Base-by-base conservation (phyloP, 164 flowering plant species). In the Berberis thunbergii region DNA sequence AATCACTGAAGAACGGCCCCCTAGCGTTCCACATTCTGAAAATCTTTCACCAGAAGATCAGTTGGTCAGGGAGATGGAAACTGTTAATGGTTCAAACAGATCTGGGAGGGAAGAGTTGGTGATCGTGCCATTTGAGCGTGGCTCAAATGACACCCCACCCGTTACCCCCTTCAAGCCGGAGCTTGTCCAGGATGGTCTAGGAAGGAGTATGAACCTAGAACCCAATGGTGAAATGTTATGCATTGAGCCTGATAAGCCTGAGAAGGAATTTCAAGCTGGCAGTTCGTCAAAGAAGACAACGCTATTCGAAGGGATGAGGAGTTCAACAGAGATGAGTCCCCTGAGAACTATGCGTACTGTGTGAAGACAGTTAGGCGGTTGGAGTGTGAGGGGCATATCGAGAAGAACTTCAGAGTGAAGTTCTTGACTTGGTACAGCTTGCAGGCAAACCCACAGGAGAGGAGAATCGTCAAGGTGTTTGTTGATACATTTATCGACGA, bases 381-480 rank as follows among this genome's bases (percentile, higher is more conserved):
- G 68, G 99, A 95, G 55, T 86, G 91, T 49, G 84, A 89, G 40
- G 97, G 99, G 7, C 86, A 87, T 46, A 71, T 95, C 0, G 90
- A 82, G 65, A 82, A 77, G 71, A 76, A 75, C 68, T 95, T 95
- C 66, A 73, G 99, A 69, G 86, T 80, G 76, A 91, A 89, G 65
- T 91, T 95, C 65, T 72, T 95, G 59, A 87, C 99, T 6, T 95
- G 99, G 99, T 91, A 85, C 75, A 88, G 96, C 74, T 73, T 95
- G 68, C 75, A 83, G 64, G 96, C 97, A 12, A 87, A 85, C 2
- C 73, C 78, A 0, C 83, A 85, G 60, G 96, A 95, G 71, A 74
- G 81, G 39, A 81, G 81, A 68, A 73, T 95, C 40, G 96, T 95
- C 58, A 89, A 79, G 61, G 90, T 84, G 10, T 95, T 81, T 66